Conservation (phyloP, 208 protist species). For the Kentomonas sorsogonicus region DNA sequence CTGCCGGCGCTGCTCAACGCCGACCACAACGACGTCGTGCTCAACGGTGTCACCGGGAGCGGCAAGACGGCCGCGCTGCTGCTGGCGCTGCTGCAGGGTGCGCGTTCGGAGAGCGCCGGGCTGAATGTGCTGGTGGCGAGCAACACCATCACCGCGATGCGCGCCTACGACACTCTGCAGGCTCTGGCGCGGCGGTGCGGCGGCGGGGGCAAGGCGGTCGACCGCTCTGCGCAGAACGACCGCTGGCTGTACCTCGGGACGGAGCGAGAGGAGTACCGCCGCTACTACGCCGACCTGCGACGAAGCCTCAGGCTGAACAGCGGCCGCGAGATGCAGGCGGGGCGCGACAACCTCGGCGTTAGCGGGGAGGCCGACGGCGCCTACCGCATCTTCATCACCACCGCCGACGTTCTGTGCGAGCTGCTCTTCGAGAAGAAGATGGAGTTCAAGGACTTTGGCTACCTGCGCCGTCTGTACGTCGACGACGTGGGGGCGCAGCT, state of each 20-base stretch:
- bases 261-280: constrained; percentile 46
- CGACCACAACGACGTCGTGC: constrained; percentile 81
- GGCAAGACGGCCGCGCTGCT: constrained; percentile 77
- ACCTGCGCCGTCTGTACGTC: constrained; percentile 77
- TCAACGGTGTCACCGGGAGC: constrained; percentile 76
- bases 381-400: constrained; percentile 69
- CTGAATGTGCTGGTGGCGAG: constrained; percentile 73
- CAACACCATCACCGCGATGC: constrained; percentile 62
- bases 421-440: constrained; percentile 84
- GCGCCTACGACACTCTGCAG: constrained; percentile 37
- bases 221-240: constrained; percentile 55
- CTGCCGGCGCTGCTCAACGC: constrained; percentile 68
- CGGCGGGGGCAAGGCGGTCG: constrained; percentile 37
- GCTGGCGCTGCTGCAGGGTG: constrained; percentile 59
- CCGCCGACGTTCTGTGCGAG: constrained; percentile 72
- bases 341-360: not conserved
- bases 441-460: constrained; percentile 80
- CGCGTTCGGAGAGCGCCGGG: constrained; percentile 53
- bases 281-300: constrained; percentile 40
- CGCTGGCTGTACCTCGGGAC: constrained; percentile 63
- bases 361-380: constrained; percentile 26
- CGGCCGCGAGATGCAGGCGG: too few relatives aligned
- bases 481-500: constrained; percentile 76
- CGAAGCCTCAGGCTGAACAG: constrained; percentile 31
- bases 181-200: constrained; percentile 41